Percentiles rank a stretch among this genome's conserved stretches.
Evolutionary conservation across 225 moss, liverwort and hornwort species (phyloP).

Genomic region (Pseudisothecium myosuroides): DNA sequence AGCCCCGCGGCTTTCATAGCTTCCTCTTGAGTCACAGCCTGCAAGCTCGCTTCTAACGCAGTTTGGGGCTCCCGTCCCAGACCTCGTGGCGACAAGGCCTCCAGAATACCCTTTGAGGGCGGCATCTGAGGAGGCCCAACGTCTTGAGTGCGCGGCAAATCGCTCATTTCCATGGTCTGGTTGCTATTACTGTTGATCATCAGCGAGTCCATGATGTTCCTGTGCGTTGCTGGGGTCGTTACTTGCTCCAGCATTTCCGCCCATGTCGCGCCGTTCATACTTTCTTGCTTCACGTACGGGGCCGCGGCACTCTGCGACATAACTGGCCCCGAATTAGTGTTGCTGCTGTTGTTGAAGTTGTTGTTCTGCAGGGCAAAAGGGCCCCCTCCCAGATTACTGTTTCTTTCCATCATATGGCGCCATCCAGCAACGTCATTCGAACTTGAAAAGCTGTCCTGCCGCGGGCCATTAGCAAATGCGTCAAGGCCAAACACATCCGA

Average conservation of each 20-base stretch:
- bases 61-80: slow-evolving; percentile 81
- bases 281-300: slow-evolving; percentile 46
- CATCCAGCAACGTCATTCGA: background rate
- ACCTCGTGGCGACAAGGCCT: slow-evolving; percentile 62
- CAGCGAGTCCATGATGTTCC: slow-evolving; percentile 23
- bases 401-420: background rate
- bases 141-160: slow-evolving; percentile 3
- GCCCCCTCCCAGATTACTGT: background rate
- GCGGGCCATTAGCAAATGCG: slow-evolving; percentile 13
- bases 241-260: slow-evolving; percentile 41
- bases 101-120: slow-evolving; percentile 55
- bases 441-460: slow-evolving; percentile 10
- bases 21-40: slow-evolving; percentile 63
- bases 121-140: slow-evolving; percentile 8
- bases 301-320: background rate
- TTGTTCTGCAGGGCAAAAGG: background rate
- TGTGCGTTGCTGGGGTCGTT: slow-evolving; percentile 25
- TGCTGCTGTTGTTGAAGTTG: background rate
- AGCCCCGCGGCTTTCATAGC: slow-evolving; percentile 36
- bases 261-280: slow-evolving; percentile 23
- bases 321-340: background rate
- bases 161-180: slow-evolving; percentile 5
- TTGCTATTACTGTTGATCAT: slow-evolving; percentile 1
- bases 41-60: slow-evolving; percentile 62
- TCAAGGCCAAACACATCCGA: slow-evolving; percentile 18